Base-by-base conservation (phyloP, 2,329 filamentous ascomycete species). In the Nothophaeocryptopus gaeumannii region DNA sequence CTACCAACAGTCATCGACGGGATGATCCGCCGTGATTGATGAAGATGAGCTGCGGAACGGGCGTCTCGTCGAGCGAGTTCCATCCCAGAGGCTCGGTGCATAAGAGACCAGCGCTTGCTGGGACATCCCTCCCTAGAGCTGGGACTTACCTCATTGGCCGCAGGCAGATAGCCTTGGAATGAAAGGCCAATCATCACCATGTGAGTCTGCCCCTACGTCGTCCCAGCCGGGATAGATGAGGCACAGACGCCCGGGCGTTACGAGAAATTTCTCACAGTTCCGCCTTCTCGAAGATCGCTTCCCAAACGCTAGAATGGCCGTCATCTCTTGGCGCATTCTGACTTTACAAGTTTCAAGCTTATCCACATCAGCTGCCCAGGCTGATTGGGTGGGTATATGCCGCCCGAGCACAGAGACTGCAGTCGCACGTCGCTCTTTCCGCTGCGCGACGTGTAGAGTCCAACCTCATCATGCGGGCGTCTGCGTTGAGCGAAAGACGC, bases 11-110 rank as follows among this genome's bases (percentile, higher is more conserved):
- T 26, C 20, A 26, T 26, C 20, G 20, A 26, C 20, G 20, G 20
- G 7, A 26, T 26, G 3, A 26, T 26, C 20, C 20, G 7, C 20
- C 20, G 20, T 26, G 20, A 26, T 26, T 36, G 9, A 26, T 20
- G 12, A 30, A 39, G 41, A 39, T 48, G 43, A 44, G 38, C 15
- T 26, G 14, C 30, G 31, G 39, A 31, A 45, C 36, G 26, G 39
- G 34, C 32, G 16, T 20, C 26, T 38, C 39, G 32, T 30, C n/a
- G 39, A 33, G 39, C 44, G 20, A 30, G 26, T 43, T 44, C 43
- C 45, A 36, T 43, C 36, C 45, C 52, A 51, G 49, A 44, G 52
- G 49, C 47, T 50, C 40, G 44, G 49, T 49, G 52, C 51, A 16
- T 35, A 26, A 15, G 43, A 39, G 36, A 30, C 36, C 33, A 35